These are phyloP conservation scores for Agaricales sp. DNA, from an alignment of 1,284 basidiomycete species.

Conservation along the genomic window DNA sequence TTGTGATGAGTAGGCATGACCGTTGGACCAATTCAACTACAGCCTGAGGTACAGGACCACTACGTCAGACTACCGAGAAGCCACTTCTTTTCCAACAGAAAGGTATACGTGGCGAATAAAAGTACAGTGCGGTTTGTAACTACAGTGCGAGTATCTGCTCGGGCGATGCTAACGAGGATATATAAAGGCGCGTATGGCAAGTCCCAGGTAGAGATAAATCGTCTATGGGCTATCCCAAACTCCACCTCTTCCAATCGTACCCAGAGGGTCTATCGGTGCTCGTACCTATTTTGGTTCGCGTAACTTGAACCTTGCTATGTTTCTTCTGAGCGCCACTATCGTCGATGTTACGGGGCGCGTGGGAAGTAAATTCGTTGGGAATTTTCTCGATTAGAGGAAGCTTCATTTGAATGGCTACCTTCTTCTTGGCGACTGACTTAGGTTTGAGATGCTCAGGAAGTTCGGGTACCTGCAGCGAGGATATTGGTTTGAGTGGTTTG, in stretches of 20 bases:
- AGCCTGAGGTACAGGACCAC: too few relatives aligned
- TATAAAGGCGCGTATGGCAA: too few relatives aligned
- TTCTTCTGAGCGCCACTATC: neutral
- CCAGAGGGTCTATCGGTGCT: too few relatives aligned
- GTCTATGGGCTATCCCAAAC: neutral
- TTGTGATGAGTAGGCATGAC: neutral
- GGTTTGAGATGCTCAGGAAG: neutral
- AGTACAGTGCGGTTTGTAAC: too few relatives aligned
- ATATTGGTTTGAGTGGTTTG: neutral
- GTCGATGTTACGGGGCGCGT: neutral
- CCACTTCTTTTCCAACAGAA: too few relatives aligned
- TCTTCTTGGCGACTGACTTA: neutral
- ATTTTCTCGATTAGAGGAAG: neutral
- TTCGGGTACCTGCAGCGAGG: neutral
- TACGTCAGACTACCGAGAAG: too few relatives aligned
- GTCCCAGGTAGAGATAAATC: too few relatives aligned
- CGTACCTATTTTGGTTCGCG: neutral
- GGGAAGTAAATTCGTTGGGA: neutral
- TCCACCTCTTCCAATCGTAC: constrained; percentile 1
- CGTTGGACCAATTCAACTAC: too few relatives aligned
- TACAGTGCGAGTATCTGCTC: too few relatives aligned
- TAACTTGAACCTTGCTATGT: neutral
- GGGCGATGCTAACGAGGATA: neutral
- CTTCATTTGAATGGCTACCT: neutral
- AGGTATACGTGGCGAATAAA: too few relatives aligned